Base-by-base conservation (phyloP, 441 rosid genomes). In the Biscutella laevigata region DNA sequence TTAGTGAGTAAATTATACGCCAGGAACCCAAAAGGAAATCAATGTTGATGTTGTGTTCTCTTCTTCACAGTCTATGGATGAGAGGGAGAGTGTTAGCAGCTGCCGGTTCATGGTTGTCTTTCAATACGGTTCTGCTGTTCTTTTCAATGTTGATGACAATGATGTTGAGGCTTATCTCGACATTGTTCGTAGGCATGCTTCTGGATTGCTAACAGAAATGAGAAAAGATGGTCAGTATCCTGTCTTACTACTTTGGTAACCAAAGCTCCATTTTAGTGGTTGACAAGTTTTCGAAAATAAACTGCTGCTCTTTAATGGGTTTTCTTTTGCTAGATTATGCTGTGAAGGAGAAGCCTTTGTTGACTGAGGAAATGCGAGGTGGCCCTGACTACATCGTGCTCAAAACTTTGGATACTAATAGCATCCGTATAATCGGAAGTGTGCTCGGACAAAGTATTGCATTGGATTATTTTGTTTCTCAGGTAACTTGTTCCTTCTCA, bases 401-500 rank as follows among this genome's bases (percentile, higher is more conserved):
- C 25, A 91, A 79, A 57, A 69, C 70, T 6, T 65, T 87, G 65
- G 98, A 87, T 70, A 85, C 80, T 32, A 88, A 91, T 62, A 84
- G 92, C 43, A 71, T 91, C 36, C 90, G 95, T 47, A 75, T 84
- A 13, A 84, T 91, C 59, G 96, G 92, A 68, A 87, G 92, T 57
- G 88, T 91, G 59, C 95, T 91, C 24, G 98, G 95, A 20, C 96
- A 84, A 69, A 91, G 98, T 55, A 91, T 87, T 71, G 96, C 95
- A 3, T 53, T 84, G 74, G 98, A 91, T 61, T 78, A 87, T 64
- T 91, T 83, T 77, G 96, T 89, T 61, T 89, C 95, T 43, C 95
- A 86, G 90, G 97, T 83, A 73, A 68, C 24, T 10, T 59, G 2
- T 20, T 54, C 43, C 40, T 13, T 45, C 25, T 3, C 41, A 49